Percentiles rank a stretch among this genome's conserved stretches.
phyloP scores from a whole-genome alignment of 1,284 basidiomycete genomes.

The Phellopilus nigrolimitatus region DNA sequence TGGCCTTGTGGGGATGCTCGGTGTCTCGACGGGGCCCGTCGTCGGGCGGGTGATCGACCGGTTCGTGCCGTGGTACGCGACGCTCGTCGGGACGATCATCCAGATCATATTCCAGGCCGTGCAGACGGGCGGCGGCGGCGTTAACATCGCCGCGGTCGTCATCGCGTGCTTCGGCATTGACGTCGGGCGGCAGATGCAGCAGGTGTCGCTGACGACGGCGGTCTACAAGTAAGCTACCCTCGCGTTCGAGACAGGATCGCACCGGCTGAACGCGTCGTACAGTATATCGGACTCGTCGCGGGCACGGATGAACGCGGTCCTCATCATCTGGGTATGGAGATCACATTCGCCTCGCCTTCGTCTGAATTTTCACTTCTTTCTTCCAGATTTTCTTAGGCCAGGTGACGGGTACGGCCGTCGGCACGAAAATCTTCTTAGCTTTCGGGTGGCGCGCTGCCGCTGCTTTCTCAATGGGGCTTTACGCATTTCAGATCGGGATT shows the following conservation, averaged over 20 bases:
- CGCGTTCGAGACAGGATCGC: neutral
- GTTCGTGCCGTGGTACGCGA: slow-evolving; percentile 63
- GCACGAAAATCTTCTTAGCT: slow-evolving; percentile 45
- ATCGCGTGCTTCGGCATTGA: slow-evolving; percentile 43
- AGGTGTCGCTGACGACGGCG: slow-evolving; percentile 34
- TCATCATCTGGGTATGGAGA: slow-evolving; percentile 37
- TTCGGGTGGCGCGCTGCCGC: slow-evolving; percentile 50
- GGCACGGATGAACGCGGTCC: slow-evolving; percentile 47
- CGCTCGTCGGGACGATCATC: slow-evolving; percentile 42
- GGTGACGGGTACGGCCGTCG: slow-evolving; percentile 48
- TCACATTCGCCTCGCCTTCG: slow-evolving; percentile 18
- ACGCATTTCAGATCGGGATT: slow-evolving; percentile 36
- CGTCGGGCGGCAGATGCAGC: slow-evolving; percentile 40
- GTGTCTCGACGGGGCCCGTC: slow-evolving; percentile 58
- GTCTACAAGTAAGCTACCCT: slow-evolving; percentile 32
- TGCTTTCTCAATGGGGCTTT: slow-evolving; percentile 43
- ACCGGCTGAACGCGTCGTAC: slow-evolving; percentile 11
- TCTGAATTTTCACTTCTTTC: neutral
- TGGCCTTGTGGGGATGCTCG: slow-evolving; percentile 64
- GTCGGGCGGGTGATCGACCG: slow-evolving; percentile 57
- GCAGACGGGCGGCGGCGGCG: slow-evolving; percentile 53
- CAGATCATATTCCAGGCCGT: slow-evolving; percentile 45
- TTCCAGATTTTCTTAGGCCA: slow-evolving; percentile 40
- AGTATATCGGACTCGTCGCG: slow-evolving; percentile 38
- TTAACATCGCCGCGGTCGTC: slow-evolving; percentile 53